Evolutionary conservation across 768 basidiomycete species (phyloP).

Genomic region (Naematelia aurantialba): DNA sequence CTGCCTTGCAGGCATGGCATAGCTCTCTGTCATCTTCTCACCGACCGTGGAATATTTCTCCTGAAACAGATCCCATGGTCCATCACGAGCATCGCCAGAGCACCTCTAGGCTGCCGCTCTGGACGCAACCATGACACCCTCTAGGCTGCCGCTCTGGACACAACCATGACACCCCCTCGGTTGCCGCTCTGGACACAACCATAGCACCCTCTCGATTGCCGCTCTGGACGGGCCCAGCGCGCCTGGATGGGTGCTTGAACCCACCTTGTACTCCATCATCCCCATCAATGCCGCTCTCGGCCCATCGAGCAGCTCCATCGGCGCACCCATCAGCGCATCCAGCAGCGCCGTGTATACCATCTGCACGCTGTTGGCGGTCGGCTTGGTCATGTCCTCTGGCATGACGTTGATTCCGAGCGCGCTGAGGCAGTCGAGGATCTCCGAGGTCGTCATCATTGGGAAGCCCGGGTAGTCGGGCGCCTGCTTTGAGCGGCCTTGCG

Average conservation of each 20-base stretch:
- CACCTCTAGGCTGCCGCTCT: not conserved
- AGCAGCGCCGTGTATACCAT: conserved; percentile 33
- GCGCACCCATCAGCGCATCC: conserved; percentile 33
- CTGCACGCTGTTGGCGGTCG: conserved; percentile 27
- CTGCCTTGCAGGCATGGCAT: too few species aligned
- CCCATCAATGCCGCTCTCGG: conserved; percentile 44
- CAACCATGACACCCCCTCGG: not conserved
- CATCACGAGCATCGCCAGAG: not conserved
- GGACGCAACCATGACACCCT: not conserved
- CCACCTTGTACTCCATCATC: conserved; percentile 47
- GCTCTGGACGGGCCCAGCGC: not conserved
- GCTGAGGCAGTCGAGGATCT: conserved; percentile 32
- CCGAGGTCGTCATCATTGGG: conserved; percentile 26
- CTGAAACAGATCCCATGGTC: not conserved
- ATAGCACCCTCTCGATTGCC: conserved; percentile 1
- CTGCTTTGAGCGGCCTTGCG: conserved; percentile 1
- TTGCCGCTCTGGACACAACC: too few species aligned
- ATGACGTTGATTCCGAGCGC: conserved; percentile 32
- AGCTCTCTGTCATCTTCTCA: too few species aligned
- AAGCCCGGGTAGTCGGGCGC: conserved; percentile 17
- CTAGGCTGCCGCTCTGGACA: not conserved
- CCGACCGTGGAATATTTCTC: too few species aligned
- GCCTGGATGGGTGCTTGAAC: conserved; percentile 8
- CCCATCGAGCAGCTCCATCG: conserved; percentile 34
- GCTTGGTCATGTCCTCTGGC: conserved; percentile 34